Percentiles rank a stretch among this genome's conserved stretches.
phyloP scores from a whole-genome alignment of 108 stramenopile genomes.

The Cylindrotheca closterium region DNA sequence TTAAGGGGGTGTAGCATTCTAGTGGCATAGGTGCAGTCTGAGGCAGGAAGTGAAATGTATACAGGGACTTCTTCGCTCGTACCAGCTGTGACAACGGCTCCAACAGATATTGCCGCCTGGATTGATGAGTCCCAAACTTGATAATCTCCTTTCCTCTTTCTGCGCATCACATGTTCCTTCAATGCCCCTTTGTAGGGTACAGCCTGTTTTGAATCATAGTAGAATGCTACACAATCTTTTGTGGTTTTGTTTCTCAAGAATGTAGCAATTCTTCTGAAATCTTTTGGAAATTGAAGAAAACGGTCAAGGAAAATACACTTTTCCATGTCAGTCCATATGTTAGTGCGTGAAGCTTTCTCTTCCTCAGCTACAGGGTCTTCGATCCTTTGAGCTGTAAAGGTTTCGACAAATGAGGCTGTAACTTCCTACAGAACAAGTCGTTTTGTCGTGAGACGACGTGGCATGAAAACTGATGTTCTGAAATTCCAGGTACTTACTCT shows the following conservation, averaged over 20 bases:
- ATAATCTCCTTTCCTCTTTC: conserved; percentile 71
- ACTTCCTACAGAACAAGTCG: conserved; percentile 33
- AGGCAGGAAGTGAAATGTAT: conserved; percentile 58
- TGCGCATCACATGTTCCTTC: conserved; percentile 79
- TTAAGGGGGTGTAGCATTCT: conserved; percentile 67
- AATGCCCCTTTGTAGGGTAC: conserved; percentile 84
- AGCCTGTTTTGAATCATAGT: conserved; percentile 91
- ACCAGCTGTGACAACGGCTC: conserved; percentile 68
- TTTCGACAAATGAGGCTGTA: conserved; percentile 60
- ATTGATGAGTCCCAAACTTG: conserved; percentile 82
- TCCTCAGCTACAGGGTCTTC: conserved; percentile 58
- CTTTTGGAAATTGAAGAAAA: conserved; percentile 96
- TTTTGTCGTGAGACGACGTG: background rate
- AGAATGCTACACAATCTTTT: conserved; percentile 90
- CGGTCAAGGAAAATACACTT: conserved; percentile 97
- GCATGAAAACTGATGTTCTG: background rate
- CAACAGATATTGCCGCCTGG: conserved; percentile 70
- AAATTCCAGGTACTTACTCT: conserved; percentile 43
- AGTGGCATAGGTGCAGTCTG: conserved; percentile 59
- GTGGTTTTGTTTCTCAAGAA: conserved; percentile 89
- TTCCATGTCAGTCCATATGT: conserved; percentile 96
- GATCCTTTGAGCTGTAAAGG: conserved; percentile 54
- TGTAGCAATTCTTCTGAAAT: conserved; percentile 92
- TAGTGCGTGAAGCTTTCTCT: conserved; percentile 33
- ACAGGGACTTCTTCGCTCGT: conserved; percentile 64